Evolutionary conservation across 1,284 basidiomycete species (phyloP), one percentile per base, ranked within the genome.

Genomic region (Trametes versicolor): DNA sequence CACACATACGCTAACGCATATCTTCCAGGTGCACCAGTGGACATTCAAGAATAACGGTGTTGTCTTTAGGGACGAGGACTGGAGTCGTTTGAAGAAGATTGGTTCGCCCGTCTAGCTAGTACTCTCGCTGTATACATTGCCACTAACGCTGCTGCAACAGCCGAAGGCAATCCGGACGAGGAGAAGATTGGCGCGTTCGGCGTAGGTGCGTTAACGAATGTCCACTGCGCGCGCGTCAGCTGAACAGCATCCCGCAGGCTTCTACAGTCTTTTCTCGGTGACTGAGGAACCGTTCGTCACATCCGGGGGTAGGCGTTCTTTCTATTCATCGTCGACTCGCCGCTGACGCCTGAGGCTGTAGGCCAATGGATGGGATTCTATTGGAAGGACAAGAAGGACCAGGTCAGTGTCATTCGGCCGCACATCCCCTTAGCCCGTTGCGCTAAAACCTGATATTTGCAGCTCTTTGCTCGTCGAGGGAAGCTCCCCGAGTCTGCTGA

Each of bases 281-380:
- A 94, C 92, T n/a, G 97, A 99, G 68, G 92, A 95, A 69, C 97
- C 97, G 0, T 94, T 97, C 73, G 97, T 99, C 10, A 92, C 90
- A 12, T 96, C 94, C 19, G 96, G 94, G 74, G 87, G 90, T 90
- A 54, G 17, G 9, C 19, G 21, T 39, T 29, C 27, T 37, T n/a
- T n/a, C 13, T 51, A 34, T 13, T 23, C 19, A 43, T 9, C 29
- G 3, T 13, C 19, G 13, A 2, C 8, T 23, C 15, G n/a, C 25
- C 27, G 13, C 8, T 55, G 17, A 7, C 53, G 17, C 45, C 36
- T 47, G 57, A 4, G 12, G n/a, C 0, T 19, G 25, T 59, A 92
- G 89, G 86, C 57, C 87, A 95, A 75, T 96, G 93, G 89, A 98
- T 98, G 96, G 93, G 93, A 2, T 99, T 99, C 77, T 94, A 98